Percentiles rank a stretch among this genome's conserved stretches.
Evolutionary conservation across 2,329 filamentous ascomycete genomes (phyloP).

Genomic region (Cercospora janseana): DNA sequence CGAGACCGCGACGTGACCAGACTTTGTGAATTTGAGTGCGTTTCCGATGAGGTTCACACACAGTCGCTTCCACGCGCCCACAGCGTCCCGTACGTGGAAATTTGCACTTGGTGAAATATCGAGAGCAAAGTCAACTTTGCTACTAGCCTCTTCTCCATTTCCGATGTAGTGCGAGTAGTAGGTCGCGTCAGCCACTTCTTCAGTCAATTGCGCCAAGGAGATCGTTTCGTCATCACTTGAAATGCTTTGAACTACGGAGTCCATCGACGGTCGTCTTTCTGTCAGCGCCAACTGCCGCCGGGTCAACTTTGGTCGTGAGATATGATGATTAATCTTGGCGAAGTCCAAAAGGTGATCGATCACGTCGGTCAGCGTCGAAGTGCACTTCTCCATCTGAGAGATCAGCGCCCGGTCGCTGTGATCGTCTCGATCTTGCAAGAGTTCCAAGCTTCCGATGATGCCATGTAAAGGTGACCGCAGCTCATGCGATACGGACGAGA

Average conservation of each 20-base stretch:
- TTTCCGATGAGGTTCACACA: conserved; percentile 43
- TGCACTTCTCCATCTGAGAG: conserved; percentile 50
- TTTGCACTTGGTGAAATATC: conserved; percentile 5
- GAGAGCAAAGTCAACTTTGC: conserved; percentile 3
- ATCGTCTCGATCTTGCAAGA: conserved; percentile 44
- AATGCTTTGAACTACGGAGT: neutral
- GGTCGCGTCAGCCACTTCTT: conserved; percentile 13
- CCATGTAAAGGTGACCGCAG: conserved; percentile 49
- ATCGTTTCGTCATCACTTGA: neutral
- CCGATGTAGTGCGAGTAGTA: conserved; percentile 14
- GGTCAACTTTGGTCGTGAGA: conserved; percentile 1
- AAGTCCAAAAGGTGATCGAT: conserved; percentile 45
- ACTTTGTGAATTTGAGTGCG: conserved; percentile 48
- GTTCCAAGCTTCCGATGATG: conserved; percentile 50
- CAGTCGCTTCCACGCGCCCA: conserved; percentile 6
- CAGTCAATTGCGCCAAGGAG: conserved; percentile 10
- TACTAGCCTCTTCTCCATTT: neutral
- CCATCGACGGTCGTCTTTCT: neutral
- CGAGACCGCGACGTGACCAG: conserved; percentile 18
- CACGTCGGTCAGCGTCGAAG: conserved; percentile 49
- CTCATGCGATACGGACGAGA: conserved; percentile 54
- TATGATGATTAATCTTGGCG: conserved; percentile 43
- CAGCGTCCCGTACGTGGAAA: conserved; percentile 2
- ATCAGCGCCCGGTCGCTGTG: conserved; percentile 36
- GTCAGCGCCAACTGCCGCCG: neutral